These are phyloP conservation scores for Fonsecaea monophora DNA, from an alignment of 2,329 filamentous ascomycete genomes.

Conservation along the genomic window DNA sequence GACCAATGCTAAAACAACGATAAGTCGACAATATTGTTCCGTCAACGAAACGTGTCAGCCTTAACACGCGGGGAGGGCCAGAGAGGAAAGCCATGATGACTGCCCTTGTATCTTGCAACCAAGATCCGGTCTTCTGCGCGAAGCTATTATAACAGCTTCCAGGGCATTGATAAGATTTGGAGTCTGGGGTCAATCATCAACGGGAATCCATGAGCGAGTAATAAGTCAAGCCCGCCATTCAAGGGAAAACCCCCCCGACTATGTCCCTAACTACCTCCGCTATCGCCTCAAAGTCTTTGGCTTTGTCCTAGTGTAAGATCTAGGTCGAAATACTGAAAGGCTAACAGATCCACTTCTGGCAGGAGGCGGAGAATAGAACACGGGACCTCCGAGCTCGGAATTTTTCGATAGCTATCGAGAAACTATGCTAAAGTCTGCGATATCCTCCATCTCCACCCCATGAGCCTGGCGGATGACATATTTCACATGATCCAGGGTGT, in stretches of 20 bases:
- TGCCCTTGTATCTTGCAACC: not conserved
- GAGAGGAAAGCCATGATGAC: constrained; percentile 7
- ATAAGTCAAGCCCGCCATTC: not conserved
- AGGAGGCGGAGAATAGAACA: not conserved
- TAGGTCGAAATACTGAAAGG: not conserved
- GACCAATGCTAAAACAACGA: constrained; percentile 5
- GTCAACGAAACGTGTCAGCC: not conserved
- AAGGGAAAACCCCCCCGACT: not conserved
- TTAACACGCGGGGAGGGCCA: constrained; percentile 1
- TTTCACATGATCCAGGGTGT: constrained; percentile 26
- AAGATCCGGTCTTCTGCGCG: not conserved
- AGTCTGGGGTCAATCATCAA: not conserved
- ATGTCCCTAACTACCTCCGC: not conserved
- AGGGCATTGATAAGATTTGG: not conserved
- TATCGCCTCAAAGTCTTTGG: not conserved
- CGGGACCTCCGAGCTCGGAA: not conserved
- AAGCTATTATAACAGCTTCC: not conserved
- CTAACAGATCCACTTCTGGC: not conserved
- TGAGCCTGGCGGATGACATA: constrained; percentile 26
- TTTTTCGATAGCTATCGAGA: not conserved
- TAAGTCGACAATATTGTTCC: not conserved
- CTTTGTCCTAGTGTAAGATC: not conserved
- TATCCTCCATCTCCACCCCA: constrained; percentile 29
- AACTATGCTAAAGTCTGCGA: constrained; percentile 22
- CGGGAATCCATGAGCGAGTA: not conserved